These are phyloP conservation scores for Neophaeococcomyces aloes DNA, from an alignment of 2,329 filamentous ascomycete genomes.

Conservation along the genomic window DNA sequence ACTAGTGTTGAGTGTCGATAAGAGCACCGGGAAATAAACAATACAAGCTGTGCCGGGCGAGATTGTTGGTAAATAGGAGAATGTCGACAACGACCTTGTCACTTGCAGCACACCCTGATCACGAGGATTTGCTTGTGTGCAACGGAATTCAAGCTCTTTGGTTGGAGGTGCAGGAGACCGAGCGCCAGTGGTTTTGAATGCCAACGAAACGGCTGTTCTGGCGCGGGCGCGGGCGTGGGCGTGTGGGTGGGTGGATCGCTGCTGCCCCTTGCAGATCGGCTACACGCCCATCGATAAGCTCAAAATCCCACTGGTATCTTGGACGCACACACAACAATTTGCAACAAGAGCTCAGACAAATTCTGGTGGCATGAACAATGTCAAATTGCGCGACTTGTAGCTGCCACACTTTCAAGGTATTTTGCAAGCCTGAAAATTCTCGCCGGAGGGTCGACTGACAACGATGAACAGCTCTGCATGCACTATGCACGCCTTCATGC, in stretches of 20 bases:
- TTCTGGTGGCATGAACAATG: slow-evolving; percentile 3
- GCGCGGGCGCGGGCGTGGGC: neutral
- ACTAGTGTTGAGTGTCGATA: neutral
- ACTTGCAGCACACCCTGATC: slow-evolving; percentile 8
- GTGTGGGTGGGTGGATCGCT: neutral
- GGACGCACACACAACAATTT: slow-evolving; percentile 1
- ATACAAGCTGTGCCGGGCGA: neutral
- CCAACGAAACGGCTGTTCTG: neutral
- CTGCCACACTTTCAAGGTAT: slow-evolving; percentile 1
- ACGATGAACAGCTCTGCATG: slow-evolving; percentile 6
- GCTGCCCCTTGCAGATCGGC: slow-evolving; percentile 3
- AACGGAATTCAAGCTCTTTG: slow-evolving; percentile 4
- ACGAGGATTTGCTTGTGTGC: slow-evolving; percentile 8
- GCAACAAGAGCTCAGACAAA: slow-evolving; percentile 3
- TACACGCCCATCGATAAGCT: neutral
- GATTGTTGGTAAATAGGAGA: slow-evolving; percentile 5
- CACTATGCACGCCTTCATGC: slow-evolving; percentile 7
- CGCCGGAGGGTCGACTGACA: neutral
- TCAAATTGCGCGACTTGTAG: neutral
- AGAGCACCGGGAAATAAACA: neutral
- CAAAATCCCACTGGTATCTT: neutral
- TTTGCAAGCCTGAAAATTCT: slow-evolving; percentile 6
- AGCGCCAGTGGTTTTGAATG: slow-evolving; percentile 1
- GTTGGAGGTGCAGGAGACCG: slow-evolving; percentile 5
- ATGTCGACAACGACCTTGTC: slow-evolving; percentile 8